These are phyloP conservation scores for Ceratobasidium sp. DNA, from an alignment of 1,284 basidiomycete genomes.

Conservation along the genomic window DNA sequence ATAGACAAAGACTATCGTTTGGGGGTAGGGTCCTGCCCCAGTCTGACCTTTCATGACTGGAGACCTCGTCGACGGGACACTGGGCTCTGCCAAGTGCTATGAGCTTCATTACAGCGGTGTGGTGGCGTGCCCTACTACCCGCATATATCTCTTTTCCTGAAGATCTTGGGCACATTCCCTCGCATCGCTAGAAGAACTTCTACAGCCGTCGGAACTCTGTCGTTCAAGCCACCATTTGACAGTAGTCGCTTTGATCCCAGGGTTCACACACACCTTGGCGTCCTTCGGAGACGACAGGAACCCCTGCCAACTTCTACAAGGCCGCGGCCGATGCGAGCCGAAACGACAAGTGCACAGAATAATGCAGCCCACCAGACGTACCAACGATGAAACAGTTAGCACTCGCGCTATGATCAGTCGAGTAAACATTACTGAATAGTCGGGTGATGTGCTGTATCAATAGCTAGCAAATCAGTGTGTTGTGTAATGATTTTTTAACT, in stretches of 20 bases:
- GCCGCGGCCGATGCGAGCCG: constrained; percentile 1
- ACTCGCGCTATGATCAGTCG: constrained; percentile 29
- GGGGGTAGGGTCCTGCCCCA: constrained; percentile 20
- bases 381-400: too few species aligned
- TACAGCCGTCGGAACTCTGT: constrained; percentile 55
- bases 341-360: neutral
- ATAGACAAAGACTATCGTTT: constrained; percentile 23
- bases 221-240: constrained; percentile 56
- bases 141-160: constrained; percentile 53
- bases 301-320: constrained; percentile 1
- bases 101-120: constrained; percentile 51
- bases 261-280: constrained; percentile 54
- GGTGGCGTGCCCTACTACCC: constrained; percentile 53
- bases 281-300: constrained; percentile 49
- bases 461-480: too few species aligned
- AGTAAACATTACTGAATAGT: constrained; percentile 13
- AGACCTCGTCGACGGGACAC: neutral
- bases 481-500: too few species aligned
- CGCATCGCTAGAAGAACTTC: constrained; percentile 55
- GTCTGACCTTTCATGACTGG: neutral
- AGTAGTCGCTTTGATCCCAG: constrained; percentile 55
- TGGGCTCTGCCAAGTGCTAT: constrained; percentile 61
- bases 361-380: too few species aligned
- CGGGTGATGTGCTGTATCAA: too few species aligned
- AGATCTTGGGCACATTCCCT: constrained; percentile 53